These are phyloP conservation scores for Arctium minus DNA, from an alignment of 129 eudicot genomes.

Conservation along the genomic window DNA sequence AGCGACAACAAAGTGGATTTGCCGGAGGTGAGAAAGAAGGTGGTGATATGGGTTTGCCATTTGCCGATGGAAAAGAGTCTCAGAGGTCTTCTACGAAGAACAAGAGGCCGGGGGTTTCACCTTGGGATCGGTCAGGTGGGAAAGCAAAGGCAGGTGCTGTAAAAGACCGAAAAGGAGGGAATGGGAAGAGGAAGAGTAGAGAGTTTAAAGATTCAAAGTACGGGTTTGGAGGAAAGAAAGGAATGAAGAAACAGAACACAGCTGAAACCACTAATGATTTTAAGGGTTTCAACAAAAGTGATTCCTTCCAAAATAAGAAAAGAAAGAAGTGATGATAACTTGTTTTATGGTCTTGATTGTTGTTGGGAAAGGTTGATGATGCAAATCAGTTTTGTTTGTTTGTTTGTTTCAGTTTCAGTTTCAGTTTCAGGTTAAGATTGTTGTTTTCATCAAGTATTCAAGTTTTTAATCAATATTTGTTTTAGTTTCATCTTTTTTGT, in stretches of 20 bases:
- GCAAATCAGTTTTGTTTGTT: not conserved
- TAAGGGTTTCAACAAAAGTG: slow-evolving; percentile 46
- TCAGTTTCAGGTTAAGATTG: slow-evolving; percentile 5
- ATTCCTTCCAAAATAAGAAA: slow-evolving; percentile 49
- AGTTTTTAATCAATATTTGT: slow-evolving; percentile 7
- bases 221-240: slow-evolving; percentile 90
- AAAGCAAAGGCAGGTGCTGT: slow-evolving; percentile 37
- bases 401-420: not conserved
- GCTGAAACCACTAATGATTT: slow-evolving; percentile 76
- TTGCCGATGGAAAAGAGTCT: too few relatives aligned
- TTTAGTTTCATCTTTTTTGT: not conserved
- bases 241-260: slow-evolving; percentile 89
- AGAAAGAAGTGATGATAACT: slow-evolving; percentile 39
- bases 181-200: slow-evolving; percentile 52
- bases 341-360: not conserved
- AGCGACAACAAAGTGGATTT: too few relatives aligned
- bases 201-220: slow-evolving; percentile 65
- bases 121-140: too few relatives aligned
- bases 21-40: too few relatives aligned
- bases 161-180: slow-evolving; percentile 50
- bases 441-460: not conserved
- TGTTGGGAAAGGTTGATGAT: too few relatives aligned
- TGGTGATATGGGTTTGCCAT: too few relatives aligned
- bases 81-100: too few relatives aligned
- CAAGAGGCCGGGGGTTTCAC: too few relatives aligned